Evolutionary conservation across 2,329 filamentous ascomycete genomes (phyloP).

Genomic region (Trichoderma afroharzianum): DNA sequence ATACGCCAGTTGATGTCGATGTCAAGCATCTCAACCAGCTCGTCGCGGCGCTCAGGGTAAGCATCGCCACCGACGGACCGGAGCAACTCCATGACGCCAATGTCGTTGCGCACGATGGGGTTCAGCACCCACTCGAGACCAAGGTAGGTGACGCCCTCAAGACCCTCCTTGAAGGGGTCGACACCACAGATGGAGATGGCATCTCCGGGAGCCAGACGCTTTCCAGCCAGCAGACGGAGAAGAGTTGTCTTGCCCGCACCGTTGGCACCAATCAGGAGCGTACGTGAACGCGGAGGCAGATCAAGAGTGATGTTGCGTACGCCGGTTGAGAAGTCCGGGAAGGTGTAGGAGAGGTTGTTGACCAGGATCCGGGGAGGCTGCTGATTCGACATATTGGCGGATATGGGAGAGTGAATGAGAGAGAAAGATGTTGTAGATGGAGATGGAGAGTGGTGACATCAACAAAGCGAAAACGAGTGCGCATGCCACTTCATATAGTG

Average conservation of each 20-base stretch:
- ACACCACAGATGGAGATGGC: conserved; percentile 75
- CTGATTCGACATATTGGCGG: conserved; percentile 3
- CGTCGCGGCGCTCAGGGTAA: conserved; percentile 77
- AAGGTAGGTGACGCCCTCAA: conserved; percentile 95
- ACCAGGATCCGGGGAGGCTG: conserved; percentile 63
- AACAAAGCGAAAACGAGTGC: not conserved
- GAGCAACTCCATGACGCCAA: conserved; percentile 83
- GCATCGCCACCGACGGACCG: conserved; percentile 80
- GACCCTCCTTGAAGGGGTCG: conserved; percentile 85
- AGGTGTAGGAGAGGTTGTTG: conserved; percentile 77
- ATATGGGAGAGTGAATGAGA: not conserved
- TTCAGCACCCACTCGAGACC: conserved; percentile 98
- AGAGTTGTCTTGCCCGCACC: conserved; percentile 97
- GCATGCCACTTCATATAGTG: not conserved
- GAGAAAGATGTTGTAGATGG: not conserved
- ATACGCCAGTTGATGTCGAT: conserved; percentile 92
- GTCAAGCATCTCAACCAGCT: conserved; percentile 83
- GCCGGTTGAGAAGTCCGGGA: conserved; percentile 80
- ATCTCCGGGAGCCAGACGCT: conserved; percentile 77
- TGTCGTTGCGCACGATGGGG: conserved; percentile 91
- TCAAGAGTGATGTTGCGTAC: conserved; percentile 69
- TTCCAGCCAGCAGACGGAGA: conserved; percentile 88
- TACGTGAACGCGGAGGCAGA: conserved; percentile 79
- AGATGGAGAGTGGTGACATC: not conserved
- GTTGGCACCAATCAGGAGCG: conserved; percentile 91